Evolutionary conservation across 345 rosid species (phyloP), one percentile per base, ranked within the genome.

Genomic region (Eucalyptus tenuipes): DNA sequence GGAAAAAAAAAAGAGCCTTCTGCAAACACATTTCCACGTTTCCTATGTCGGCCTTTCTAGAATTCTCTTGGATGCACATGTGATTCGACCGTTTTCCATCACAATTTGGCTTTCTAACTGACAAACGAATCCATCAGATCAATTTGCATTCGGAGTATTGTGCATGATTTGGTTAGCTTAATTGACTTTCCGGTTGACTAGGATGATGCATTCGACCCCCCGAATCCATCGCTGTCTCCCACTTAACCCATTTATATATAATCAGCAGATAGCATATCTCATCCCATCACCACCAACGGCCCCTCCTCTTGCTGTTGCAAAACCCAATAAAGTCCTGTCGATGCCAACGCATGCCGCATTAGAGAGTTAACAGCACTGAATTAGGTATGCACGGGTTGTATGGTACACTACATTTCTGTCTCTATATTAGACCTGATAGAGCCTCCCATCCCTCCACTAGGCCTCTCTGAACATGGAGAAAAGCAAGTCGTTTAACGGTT

Each of bases 401-500:
- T 22, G 27, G 84, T 75, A 42, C 84, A 11, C 84, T 75, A 6
- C 47, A 40, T 40, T 40, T 75, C 84, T 75, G 84, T 75, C 47
- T 71, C 3, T 75, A 75, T 75, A 75, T 75, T 10, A 75, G 84
- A 75, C 15, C 5, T 6, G 84, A 20, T 10, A 3, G 27, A 75
- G 82, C 24, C 84, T 40, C 29, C 47, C 84, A 20, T 75, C 40
- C 47, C 82, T 75, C 84, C 84, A 75, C 29, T 18, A 40, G 84
- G 84, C 44, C 15, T 75, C 29, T 20, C 84, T 75, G 16, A 75
- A 25, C 18, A 95, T 95, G 95, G 96, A 92, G 94, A 94, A 93
- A 91, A 94, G 94, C 92, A 94, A 94, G 86, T 95, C 95, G 20
- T 91, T 92, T 68, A 85, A 93, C 9, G 93, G 92, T 12, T 92